Evolutionary conservation across 106 monocot species (phyloP).

Genomic region (Narthecium ossifragum): DNA sequence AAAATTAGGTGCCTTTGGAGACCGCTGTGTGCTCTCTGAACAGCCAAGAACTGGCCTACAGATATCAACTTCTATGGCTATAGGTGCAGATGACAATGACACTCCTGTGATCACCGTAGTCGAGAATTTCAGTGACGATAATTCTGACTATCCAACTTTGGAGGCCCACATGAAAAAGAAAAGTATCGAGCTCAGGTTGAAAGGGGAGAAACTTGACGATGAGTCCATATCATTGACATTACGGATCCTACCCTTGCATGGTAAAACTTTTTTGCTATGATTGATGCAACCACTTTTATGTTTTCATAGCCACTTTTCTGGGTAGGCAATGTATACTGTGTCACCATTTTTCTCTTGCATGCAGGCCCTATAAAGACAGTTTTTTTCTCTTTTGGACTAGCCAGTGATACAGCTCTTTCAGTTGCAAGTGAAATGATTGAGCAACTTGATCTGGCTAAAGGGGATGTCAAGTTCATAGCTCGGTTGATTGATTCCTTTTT

Average conservation of each 20-base stretch:
- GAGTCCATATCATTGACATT: conserved; percentile 23
- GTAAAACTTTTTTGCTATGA: not conserved
- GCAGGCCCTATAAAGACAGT: conserved; percentile 22
- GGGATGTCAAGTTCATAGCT: conserved; percentile 24
- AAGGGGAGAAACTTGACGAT: conserved; percentile 19
- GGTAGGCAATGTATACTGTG: not conserved
- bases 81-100: conserved; percentile 10
- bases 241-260: not conserved
- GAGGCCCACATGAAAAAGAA: conserved; percentile 18
- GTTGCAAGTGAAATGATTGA: conserved; percentile 64
- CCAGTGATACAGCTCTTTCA: conserved; percentile 31
- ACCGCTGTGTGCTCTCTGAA: conserved; percentile 1
- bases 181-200: conserved; percentile 29
- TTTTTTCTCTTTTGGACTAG: conserved; percentile 32
- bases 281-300: not conserved
- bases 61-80: not conserved
- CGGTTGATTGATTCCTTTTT: conserved; percentile 53
- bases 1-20: not conserved
- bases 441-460: conserved; percentile 24
- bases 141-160: conserved; percentile 1
- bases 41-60: not conserved
- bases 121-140: conserved; percentile 7
- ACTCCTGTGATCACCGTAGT: conserved; percentile 4
- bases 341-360: not conserved
- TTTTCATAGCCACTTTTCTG: not conserved